Base-by-base conservation (phyloP, 345 rosid genomes). In the Salix exigua region DNA sequence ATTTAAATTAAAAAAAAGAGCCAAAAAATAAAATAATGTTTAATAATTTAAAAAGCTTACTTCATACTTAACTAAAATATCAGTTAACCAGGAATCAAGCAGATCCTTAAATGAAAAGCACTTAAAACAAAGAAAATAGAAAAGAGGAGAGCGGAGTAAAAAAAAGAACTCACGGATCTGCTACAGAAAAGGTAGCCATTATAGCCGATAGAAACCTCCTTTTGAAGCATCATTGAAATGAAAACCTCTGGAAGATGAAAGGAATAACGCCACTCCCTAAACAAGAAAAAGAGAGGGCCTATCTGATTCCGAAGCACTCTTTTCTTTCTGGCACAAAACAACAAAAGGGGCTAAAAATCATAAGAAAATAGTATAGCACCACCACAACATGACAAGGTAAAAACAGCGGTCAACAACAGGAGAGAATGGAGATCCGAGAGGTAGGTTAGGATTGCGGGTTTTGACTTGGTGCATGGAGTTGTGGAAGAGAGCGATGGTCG, bases 111-210 rank as follows among this genome's bases (percentile, higher is more conserved):
- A 14, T 26, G 66, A 35, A 13, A 69, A 63, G 64, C 67, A 19
- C 65, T 77, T 0, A 51, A 53, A 65, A 55, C 44, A 62, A 31
- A 53, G 4, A 51, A 14, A 53, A 66, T n/a, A 55, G 6, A 38
- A n/a, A 26, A 60, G 7, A 40, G 13, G 17, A 58, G 18, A 25
- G n/a, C 31, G 23, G 19, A 44, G 44, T 19, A 31, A 72, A 25
- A 44, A 35, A 25, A 68, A 77, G 70, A 63, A 81, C 88, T 68
- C 80, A 87, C 88, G 72, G 84, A 82, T 80, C 82, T 64, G 25
- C n/a, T 55, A 65, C 77, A 70, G 58, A 76, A 77, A 64, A 72
- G 72, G 77, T 30, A 48, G 79, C 48, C 82, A 81, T 79, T 75
- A 67, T 35, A 77, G 46, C 33, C 73, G 61, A 78, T 7, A 75